These are phyloP conservation scores for Zymoseptoria passerinii DNA, from an alignment of 2,329 filamentous ascomycete genomes.

Conservation along the genomic window DNA sequence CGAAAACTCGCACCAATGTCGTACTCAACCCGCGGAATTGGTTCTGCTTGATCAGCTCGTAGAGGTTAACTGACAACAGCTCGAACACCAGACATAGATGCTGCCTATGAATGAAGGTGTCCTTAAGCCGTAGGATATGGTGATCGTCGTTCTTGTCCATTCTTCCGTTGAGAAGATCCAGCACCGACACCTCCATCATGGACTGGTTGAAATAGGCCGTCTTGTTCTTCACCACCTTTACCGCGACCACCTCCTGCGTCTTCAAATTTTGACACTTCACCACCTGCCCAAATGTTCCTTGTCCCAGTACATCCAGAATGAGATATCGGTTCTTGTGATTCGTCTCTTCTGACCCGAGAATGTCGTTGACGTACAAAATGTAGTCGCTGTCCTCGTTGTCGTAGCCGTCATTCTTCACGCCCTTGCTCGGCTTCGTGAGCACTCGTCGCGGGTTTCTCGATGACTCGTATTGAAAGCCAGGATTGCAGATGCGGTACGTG, in stretches of 20 bases:
- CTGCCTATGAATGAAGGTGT: constrained; percentile 96
- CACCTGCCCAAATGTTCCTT: constrained; percentile 96
- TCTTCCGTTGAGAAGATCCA: constrained; percentile 94
- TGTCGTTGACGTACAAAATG: constrained; percentile 98
- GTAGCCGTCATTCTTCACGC: constrained; percentile 95
- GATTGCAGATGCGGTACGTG: constrained; percentile 97
- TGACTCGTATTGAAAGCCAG: constrained; percentile 96
- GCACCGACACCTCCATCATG: constrained; percentile 99
- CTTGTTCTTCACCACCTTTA: constrained; percentile 98
- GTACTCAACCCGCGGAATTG: constrained; percentile 97
- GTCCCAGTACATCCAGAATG: constrained; percentile 91
- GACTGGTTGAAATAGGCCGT: constrained; percentile 99
- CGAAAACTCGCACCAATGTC: constrained; percentile 92
- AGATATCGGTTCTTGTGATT: constrained; percentile 99
- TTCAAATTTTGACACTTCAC: constrained; percentile 98
- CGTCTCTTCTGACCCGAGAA: constrained; percentile 92
- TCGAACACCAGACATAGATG: constrained; percentile 97
- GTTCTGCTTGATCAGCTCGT: constrained; percentile 98
- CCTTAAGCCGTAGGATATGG: constrained; percentile 85
- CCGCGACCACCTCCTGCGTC: constrained; percentile 95
- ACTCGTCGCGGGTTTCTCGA: constrained; percentile 92
- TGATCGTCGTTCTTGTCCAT: constrained; percentile 99
- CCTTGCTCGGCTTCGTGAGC: constrained; percentile 96
- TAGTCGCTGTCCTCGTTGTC: constrained; percentile 99
- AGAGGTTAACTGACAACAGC: constrained; percentile 90